phyloP scores from a whole-genome alignment of 306 rosid species.

The Begonia peltatifolia region DNA sequence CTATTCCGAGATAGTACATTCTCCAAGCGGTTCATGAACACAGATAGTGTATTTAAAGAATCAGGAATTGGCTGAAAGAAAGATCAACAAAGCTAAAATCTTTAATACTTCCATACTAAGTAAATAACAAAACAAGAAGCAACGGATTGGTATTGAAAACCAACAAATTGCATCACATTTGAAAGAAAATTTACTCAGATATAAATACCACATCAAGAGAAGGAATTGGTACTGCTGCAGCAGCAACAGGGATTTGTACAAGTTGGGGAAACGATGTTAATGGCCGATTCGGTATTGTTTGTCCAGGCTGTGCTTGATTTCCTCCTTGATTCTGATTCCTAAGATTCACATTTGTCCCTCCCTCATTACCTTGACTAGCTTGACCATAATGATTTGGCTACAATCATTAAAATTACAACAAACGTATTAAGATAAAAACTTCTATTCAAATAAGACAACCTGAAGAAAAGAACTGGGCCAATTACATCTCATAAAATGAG shows the following conservation, averaged over 20 bases:
- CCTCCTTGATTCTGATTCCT: slow-evolving; percentile 21
- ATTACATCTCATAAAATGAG: no score
- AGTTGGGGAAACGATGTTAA: slow-evolving; percentile 56
- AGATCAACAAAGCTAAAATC: slow-evolving; percentile 1
- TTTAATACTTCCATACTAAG: background rate
- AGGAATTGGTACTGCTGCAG: slow-evolving; percentile 59
- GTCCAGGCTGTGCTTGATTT: slow-evolving; percentile 56
- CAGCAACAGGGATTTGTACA: slow-evolving; percentile 52
- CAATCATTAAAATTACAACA: background rate
- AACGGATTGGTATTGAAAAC: background rate
- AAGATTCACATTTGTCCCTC: slow-evolving; percentile 17
- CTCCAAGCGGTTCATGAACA: slow-evolving; percentile 81
- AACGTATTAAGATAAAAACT: background rate
- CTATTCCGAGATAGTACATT: slow-evolving; percentile 53
- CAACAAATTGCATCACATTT: slow-evolving; percentile 1
- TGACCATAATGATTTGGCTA: slow-evolving; percentile 18
- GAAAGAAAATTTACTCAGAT: slow-evolving; percentile 6
- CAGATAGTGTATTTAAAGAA: slow-evolving; percentile 63
- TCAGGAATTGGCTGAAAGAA: slow-evolving; percentile 77
- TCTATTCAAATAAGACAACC: background rate
- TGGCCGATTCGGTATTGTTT: slow-evolving; percentile 43
- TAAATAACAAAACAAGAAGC: no score
- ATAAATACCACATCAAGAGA: slow-evolving; percentile 47
- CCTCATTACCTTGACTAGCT: slow-evolving; percentile 48
- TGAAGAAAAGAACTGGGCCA: background rate